phyloP scores from a whole-genome alignment of 371 early-diverging fungal genomes.

The Mucor racemosus region DNA sequence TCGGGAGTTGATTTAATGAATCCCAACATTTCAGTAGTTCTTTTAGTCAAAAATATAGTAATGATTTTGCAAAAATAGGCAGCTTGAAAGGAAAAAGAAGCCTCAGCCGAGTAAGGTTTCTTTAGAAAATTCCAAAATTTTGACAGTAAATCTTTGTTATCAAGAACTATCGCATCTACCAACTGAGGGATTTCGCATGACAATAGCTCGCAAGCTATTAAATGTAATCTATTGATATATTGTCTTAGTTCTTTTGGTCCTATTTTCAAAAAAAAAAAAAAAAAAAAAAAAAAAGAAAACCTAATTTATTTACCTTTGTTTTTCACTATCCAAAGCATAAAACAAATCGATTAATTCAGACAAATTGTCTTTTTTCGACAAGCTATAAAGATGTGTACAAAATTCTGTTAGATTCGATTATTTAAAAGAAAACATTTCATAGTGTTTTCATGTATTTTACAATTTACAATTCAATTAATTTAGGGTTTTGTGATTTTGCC shows the following conservation, averaged over 20 bases:
- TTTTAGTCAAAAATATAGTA: slow-evolving; percentile 80
- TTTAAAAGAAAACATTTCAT: not conserved
- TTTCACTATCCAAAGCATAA: slow-evolving; percentile 33
- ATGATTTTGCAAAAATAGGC: slow-evolving; percentile 90
- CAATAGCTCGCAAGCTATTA: slow-evolving; percentile 85
- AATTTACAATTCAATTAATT: slow-evolving; percentile 82
- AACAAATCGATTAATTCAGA: slow-evolving; percentile 70
- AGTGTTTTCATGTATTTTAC: slow-evolving; percentile 8
- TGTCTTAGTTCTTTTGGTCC: not conserved
- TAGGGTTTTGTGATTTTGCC: slow-evolving; percentile 81
- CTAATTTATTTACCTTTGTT: slow-evolving; percentile 15
- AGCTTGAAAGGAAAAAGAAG: slow-evolving; percentile 77
- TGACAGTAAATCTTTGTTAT: slow-evolving; percentile 71
- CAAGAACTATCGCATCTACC: slow-evolving; percentile 70
- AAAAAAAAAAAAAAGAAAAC: not conserved
- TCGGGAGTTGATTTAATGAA: slow-evolving; percentile 69
- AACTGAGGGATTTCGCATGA: slow-evolving; percentile 86
- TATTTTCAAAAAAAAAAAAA: no score
- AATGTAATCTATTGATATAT: slow-evolving; percentile 67
- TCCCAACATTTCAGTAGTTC: slow-evolving; percentile 73
- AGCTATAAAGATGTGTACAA: slow-evolving; percentile 15
- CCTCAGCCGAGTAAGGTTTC: slow-evolving; percentile 60
- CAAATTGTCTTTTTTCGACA: slow-evolving; percentile 58
- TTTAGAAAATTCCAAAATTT: slow-evolving; percentile 85
- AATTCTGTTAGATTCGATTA: not conserved